These are phyloP conservation scores for Suillus americanus DNA, from an alignment of 768 basidiomycete genomes.

Conservation along the genomic window DNA sequence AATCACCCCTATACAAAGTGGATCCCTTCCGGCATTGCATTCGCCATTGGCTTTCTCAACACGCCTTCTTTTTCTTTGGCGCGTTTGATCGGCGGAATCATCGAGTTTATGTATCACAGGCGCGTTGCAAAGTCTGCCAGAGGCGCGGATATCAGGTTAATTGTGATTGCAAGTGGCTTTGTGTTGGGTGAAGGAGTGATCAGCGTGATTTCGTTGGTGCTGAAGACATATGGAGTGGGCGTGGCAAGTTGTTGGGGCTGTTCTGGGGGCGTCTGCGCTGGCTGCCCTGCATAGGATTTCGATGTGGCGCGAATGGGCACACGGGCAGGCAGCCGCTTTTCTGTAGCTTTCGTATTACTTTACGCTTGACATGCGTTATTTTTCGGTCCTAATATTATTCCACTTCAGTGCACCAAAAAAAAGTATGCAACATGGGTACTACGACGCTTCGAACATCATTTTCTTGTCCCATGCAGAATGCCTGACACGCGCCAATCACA, in stretches of 20 bases:
- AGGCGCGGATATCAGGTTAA: slow-evolving; percentile 64
- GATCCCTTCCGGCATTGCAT: slow-evolving; percentile 92
- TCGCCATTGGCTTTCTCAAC: slow-evolving; percentile 95
- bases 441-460: not conserved
- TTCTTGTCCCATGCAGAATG: not conserved
- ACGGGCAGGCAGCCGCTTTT: not conserved
- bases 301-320: not conserved
- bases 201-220: slow-evolving; percentile 73
- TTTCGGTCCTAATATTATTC: not conserved
- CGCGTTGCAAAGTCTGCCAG: slow-evolving; percentile 47
- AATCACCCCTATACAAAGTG: slow-evolving; percentile 61
- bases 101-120: slow-evolving; percentile 70
- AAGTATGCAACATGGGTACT: not conserved
- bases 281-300: slow-evolving; percentile 47
- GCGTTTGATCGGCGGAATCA: slow-evolving; percentile 81
- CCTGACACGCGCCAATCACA: not conserved
- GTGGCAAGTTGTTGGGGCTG: slow-evolving; percentile 89
- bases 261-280: slow-evolving; percentile 67
- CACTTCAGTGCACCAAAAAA: not conserved
- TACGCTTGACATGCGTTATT: not conserved
- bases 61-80: slow-evolving; percentile 94
- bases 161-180: slow-evolving; percentile 92
- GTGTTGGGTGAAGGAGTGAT: slow-evolving; percentile 93
- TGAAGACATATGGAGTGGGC: slow-evolving; percentile 74
- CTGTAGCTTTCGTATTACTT: slow-evolving; percentile 2